Evolutionary conservation across 805 yeast species (phyloP).

Genomic region (Candida corydali): DNA sequence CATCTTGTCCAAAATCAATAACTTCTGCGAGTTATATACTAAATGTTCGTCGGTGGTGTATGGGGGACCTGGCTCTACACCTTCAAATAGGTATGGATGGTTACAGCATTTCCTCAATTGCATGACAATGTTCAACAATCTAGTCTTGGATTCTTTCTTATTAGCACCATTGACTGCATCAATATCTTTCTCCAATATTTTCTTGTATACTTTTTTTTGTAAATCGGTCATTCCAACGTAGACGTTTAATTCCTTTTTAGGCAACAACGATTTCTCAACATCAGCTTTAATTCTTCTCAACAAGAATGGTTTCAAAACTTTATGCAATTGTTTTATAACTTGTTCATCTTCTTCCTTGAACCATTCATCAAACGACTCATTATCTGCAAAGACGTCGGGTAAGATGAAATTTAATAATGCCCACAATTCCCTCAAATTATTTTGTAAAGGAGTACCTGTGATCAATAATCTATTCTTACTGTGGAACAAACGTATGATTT

Average conservation of each 20-base stretch:
- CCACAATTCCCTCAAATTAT: conserved; percentile 78
- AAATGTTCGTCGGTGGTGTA: conserved; percentile 81
- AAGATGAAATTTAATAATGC: conserved; percentile 70
- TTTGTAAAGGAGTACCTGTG: conserved; percentile 82
- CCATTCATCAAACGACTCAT: conserved; percentile 75
- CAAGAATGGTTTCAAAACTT: conserved; percentile 71
- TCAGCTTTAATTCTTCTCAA: conserved; percentile 74
- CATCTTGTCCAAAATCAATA: conserved; percentile 66
- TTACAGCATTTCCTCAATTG: conserved; percentile 82
- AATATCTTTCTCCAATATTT: conserved; percentile 70
- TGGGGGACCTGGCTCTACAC: conserved; percentile 90
- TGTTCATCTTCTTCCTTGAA: conserved; percentile 43
- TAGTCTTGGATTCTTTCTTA: conserved; percentile 69
- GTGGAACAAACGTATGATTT: conserved; percentile 68
- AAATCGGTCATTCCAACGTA: conserved; percentile 74
- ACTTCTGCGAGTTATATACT: conserved; percentile 66
- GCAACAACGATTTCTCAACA: conserved; percentile 74
- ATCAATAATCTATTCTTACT: conserved; percentile 67
- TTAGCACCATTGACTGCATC: conserved; percentile 84
- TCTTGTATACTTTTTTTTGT: conserved; percentile 77
- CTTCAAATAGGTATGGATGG: conserved; percentile 81
- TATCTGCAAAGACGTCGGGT: conserved; percentile 75
- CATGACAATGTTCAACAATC: conserved; percentile 77
- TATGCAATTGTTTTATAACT: conserved; percentile 66
- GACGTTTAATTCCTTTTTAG: conserved; percentile 69